Percentiles rank a stretch among this genome's conserved stretches.
phyloP scores from a whole-genome alignment of 805 yeast species.

The Kazachstania viticola region DNA sequence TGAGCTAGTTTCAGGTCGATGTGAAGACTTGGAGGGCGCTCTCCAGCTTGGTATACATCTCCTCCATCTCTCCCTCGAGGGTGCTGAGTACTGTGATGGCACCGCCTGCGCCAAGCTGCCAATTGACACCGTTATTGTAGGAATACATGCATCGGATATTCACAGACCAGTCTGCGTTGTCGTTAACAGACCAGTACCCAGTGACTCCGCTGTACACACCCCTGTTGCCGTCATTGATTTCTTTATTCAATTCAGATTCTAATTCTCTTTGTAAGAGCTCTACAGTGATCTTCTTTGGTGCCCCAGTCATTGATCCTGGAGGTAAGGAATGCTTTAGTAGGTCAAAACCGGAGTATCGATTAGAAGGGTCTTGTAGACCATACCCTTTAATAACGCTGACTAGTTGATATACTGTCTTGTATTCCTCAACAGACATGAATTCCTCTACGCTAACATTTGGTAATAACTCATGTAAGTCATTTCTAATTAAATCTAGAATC shows the following conservation, averaged over 20 bases:
- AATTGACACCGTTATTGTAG: conserved; percentile 38
- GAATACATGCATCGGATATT: conserved; percentile 74
- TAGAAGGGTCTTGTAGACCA: conserved; percentile 6
- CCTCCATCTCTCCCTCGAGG: conserved; percentile 81
- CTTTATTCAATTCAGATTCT: conserved; percentile 26
- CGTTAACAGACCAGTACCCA: conserved; percentile 88
- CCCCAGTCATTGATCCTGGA: conserved; percentile 99
- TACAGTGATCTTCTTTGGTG: conserved; percentile 90
- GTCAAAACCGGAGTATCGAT: conserved; percentile 57
- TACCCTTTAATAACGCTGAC: conserved; percentile 80
- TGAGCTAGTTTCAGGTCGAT: background rate
- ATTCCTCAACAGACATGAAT: conserved; percentile 87
- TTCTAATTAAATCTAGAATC: conserved; percentile 93
- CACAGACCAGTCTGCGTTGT: conserved; percentile 92
- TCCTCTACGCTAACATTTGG: conserved; percentile 58
- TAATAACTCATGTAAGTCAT: conserved; percentile 67
- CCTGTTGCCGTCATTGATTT: conserved; percentile 28
- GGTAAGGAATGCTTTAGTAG: conserved; percentile 71
- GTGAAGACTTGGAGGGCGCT: conserved; percentile 68
- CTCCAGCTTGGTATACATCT: conserved; percentile 69
- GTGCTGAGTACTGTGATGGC: conserved; percentile 88
- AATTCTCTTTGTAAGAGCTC: conserved; percentile 51
- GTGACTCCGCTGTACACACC: conserved; percentile 91
- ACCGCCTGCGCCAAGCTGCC: conserved; percentile 98
- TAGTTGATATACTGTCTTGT: conserved; percentile 78